phyloP scores from a whole-genome alignment of 2,329 filamentous ascomycete species.

The Chaetomium olivaceum region DNA sequence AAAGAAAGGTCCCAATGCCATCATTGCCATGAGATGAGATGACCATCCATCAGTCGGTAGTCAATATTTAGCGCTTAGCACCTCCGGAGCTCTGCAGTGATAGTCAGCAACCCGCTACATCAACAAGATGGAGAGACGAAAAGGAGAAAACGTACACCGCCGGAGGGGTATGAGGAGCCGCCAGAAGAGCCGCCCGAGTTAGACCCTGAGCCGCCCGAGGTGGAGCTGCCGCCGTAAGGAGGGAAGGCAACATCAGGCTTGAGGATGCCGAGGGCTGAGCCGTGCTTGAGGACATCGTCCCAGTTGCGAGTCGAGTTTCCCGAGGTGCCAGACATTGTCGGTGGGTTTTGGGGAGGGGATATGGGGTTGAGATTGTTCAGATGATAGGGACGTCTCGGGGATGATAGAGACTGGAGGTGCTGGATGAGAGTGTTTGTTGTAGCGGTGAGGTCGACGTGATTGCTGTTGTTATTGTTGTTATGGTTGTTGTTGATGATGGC shows the following conservation, averaged over 20 bases:
- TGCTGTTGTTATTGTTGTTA: background rate
- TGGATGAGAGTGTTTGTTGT: background rate
- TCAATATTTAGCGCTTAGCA: background rate
- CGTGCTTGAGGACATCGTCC: conserved; percentile 27
- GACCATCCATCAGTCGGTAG: background rate
- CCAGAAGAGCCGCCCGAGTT: conserved; percentile 5
- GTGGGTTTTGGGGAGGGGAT: background rate
- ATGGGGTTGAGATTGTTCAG: background rate
- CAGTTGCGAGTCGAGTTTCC: conserved; percentile 21
- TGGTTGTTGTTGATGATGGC: background rate
- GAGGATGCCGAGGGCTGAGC: conserved; percentile 26
- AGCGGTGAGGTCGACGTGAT: background rate
- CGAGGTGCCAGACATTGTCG: conserved; percentile 22
- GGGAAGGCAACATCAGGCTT: conserved; percentile 25
- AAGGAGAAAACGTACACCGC: conserved; percentile 5
- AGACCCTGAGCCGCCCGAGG: conserved; percentile 7
- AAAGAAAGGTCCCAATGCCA: background rate
- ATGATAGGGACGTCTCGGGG: background rate
- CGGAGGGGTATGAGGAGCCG: conserved; percentile 4
- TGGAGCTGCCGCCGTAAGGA: conserved; percentile 20
- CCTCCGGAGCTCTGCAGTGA: background rate
- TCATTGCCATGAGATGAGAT: background rate
- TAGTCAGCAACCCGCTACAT: background rate
- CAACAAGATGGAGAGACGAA: background rate
- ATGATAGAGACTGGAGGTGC: background rate